phyloP scores from a whole-genome alignment of 495 filamentous ascomycete species.

The Halenospora varia region DNA sequence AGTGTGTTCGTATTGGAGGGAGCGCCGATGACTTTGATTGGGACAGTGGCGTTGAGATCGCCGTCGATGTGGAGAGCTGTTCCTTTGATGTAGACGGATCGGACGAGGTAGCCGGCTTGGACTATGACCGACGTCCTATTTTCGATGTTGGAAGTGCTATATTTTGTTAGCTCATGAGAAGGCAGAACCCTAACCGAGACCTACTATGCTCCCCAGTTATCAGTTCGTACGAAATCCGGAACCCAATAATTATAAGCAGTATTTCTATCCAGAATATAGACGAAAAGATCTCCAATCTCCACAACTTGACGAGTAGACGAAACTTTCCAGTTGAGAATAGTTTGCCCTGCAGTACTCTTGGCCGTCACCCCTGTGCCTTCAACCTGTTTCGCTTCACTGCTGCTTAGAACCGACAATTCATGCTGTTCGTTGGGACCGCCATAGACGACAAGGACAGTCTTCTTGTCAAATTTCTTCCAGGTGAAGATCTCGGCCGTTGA shows the following conservation, averaged over 20 bases:
- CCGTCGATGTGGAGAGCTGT: slow-evolving; percentile 55
- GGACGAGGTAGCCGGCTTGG: slow-evolving; percentile 72
- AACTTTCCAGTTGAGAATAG: slow-evolving; percentile 56
- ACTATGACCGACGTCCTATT: slow-evolving; percentile 54
- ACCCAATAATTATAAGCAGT: slow-evolving; percentile 76
- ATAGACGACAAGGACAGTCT: slow-evolving; percentile 64
- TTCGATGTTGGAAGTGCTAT: slow-evolving; percentile 31
- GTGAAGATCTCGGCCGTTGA: slow-evolving; percentile 75
- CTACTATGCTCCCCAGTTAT: slow-evolving; percentile 27
- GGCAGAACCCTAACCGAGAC: too few relatives aligned
- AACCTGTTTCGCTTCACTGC: slow-evolving; percentile 36
- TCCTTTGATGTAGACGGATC: slow-evolving; percentile 51
- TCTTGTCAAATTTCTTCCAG: slow-evolving; percentile 56
- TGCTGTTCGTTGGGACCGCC: slow-evolving; percentile 66
- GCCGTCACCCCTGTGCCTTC: slow-evolving; percentile 48
- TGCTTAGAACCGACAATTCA: slow-evolving; percentile 55
- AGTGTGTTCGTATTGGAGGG: slow-evolving; percentile 45
- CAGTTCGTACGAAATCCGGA: slow-evolving; percentile 45
- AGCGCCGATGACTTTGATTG: slow-evolving; percentile 58
- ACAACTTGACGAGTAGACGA: slow-evolving; percentile 48
- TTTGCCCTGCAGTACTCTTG: slow-evolving; percentile 33
- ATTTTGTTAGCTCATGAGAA: too few relatives aligned
- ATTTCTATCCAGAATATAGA: slow-evolving; percentile 63
- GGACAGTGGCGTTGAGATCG: slow-evolving; percentile 67
- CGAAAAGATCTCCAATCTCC: slow-evolving; percentile 48